Base-by-base conservation (phyloP, 805 yeast genomes). In the Pichia californica region DNA sequence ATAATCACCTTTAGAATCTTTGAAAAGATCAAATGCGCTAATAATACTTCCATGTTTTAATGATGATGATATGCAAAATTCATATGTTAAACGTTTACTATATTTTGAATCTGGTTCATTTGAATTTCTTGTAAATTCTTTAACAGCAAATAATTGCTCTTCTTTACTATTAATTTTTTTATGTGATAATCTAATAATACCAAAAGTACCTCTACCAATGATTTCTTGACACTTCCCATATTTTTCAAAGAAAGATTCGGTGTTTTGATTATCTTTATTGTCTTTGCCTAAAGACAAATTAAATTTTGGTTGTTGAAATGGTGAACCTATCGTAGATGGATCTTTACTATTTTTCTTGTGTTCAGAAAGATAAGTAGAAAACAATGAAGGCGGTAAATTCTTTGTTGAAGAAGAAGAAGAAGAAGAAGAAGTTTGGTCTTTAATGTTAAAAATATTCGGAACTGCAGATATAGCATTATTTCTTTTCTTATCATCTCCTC, bases 181-280 rank as follows among this genome's bases (percentile, higher is more conserved):
- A 68, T 89, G 97, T 7, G 95, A 76, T 5, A 93, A 77, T 48
- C 96, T 72, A 18, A 91, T 98, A 36, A 88, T 87, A 16, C 99
- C 99, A 68, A 85, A 91, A 0, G 96, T 81, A 18, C 98, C 98
- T 40, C 85, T 76, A 21, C 99, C 99, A 50, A 93, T 77, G 38
- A 89, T 86, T 61, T 91, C 98, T 63, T 88, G 96, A 61, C 98
- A 91, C 41, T 84, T 75, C 34, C 99, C 99, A 61, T 91, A 91
- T 59, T 89, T 85, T 53, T 88, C 89, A 8, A 79, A 83, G 61
- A 91, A 83, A 9, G 89, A 77, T 38, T 43, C 52, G 5, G 29
- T 31, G 8, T 33, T 34, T 14, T 19, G 14, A 21, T 30, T 36
- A 11, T 13, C 30, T 3, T 41, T 38, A 32, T 33, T 29, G 7